A percentile compares a stretch with the other conserved stretches of the same genome.
These are phyloP conservation scores for Parastagonospora nodorum DNA, from an alignment of 2,329 filamentous ascomycete species.

Conservation along the genomic window DNA sequence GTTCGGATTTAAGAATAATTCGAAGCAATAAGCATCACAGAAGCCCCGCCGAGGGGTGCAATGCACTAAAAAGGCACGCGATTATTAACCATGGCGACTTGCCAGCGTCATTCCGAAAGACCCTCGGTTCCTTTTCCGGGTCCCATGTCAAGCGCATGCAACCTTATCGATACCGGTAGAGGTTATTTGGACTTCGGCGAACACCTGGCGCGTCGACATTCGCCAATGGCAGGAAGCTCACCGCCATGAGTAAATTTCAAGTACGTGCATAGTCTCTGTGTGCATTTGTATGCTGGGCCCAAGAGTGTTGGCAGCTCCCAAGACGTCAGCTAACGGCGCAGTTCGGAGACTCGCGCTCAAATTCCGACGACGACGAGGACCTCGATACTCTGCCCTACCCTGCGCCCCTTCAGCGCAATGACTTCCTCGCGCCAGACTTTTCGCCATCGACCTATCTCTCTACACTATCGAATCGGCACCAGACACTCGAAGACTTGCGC, in stretches of 20 bases:
- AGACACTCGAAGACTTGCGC: constrained; percentile 92
- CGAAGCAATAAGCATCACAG: constrained; percentile 8
- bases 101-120: constrained; percentile 4
- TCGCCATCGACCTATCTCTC: constrained; percentile 82
- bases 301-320: background rate
- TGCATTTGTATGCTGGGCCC: background rate
- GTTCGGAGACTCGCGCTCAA: constrained; percentile 22
- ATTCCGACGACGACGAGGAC: constrained; percentile 55
- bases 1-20: background rate
- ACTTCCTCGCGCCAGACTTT: constrained; percentile 79
- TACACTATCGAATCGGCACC: constrained; percentile 82
- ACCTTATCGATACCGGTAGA: constrained; percentile 37
- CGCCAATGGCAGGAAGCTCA: constrained; percentile 3
- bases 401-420: constrained; percentile 76
- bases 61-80: constrained; percentile 2
- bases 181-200: constrained; percentile 15
- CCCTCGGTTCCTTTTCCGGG: constrained; percentile 30
- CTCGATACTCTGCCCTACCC: constrained; percentile 80
- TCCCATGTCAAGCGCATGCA: constrained; percentile 1
- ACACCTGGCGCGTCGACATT: constrained; percentile 13
- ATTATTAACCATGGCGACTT: constrained; percentile 25
- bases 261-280: constrained; percentile 34
- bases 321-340: background rate
- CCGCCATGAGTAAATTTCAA: constrained; percentile 56
- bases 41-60: constrained; percentile 18